phyloP scores from a whole-genome alignment of 352 stramenopile genomes.

The Elongisporangium prolatum region DNA sequence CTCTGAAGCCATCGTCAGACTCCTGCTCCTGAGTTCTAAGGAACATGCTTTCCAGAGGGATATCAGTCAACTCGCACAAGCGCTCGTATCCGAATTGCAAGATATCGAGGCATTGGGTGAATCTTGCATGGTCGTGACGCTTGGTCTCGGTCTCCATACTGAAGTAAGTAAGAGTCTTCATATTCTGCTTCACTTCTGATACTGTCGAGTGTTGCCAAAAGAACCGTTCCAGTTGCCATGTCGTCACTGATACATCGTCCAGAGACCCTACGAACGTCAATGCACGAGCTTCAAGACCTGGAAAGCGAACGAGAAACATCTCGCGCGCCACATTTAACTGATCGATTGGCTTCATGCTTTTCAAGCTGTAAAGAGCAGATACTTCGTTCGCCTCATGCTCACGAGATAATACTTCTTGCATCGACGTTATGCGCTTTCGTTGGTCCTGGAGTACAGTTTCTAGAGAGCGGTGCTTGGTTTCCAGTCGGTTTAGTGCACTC shows the following conservation, averaged over 20 bases:
- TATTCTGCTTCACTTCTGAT: slow-evolving; percentile 52
- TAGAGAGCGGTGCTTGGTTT: slow-evolving; percentile 3
- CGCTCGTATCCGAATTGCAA: slow-evolving; percentile 63
- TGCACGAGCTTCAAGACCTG: slow-evolving; percentile 53
- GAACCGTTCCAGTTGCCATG: slow-evolving; percentile 64
- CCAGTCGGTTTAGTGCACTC: slow-evolving; percentile 8
- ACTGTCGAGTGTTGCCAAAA: slow-evolving; percentile 47
- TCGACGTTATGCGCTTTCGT: neutral
- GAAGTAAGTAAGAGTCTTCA: slow-evolving; percentile 53
- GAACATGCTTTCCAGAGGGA: slow-evolving; percentile 37
- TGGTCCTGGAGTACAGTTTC: neutral
- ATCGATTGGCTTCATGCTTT: slow-evolving; percentile 30
- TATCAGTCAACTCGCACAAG: slow-evolving; percentile 40
- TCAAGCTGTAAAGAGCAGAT: slow-evolving; percentile 47
- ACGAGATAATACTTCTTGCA: neutral
- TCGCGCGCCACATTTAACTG: slow-evolving; percentile 38
- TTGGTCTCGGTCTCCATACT: slow-evolving; percentile 40
- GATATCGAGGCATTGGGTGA: slow-evolving; percentile 34
- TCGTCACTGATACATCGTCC: slow-evolving; percentile 37
- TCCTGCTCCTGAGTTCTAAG: slow-evolving; percentile 9
- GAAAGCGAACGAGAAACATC: slow-evolving; percentile 66
- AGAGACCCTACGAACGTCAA: slow-evolving; percentile 47
- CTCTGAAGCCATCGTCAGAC: neutral
- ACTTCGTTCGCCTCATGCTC: slow-evolving; percentile 40
- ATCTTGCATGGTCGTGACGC: slow-evolving; percentile 40